Evolutionary conservation across 1,139 yeast genomes (phyloP).

Genomic region (Zhuliangozyma parablackwelliae): DNA sequence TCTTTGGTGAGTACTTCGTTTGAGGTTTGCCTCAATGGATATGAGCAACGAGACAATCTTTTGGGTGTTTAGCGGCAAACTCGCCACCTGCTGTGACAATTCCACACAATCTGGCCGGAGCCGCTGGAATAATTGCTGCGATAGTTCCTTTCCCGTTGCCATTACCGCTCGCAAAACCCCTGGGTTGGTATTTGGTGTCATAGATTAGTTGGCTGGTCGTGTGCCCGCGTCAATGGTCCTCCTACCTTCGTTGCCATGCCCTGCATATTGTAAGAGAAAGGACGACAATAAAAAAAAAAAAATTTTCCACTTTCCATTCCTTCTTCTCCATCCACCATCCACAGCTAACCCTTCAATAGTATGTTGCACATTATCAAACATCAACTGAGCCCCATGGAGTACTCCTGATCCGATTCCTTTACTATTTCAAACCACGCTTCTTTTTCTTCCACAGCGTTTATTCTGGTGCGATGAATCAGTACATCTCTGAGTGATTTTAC

Average conservation of each 20-base stretch:
- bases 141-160: constrained; percentile 13
- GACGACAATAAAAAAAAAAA: not conserved
- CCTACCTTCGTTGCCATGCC: not conserved
- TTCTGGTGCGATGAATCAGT: constrained; percentile 4
- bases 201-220: too few species aligned
- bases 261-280: not conserved
- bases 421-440: not conserved
- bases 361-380: too few species aligned
- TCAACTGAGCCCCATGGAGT: not conserved
- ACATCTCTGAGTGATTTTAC: constrained; percentile 6
- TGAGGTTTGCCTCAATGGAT: constrained; percentile 12
- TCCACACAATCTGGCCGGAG: constrained; percentile 34
- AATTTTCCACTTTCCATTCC: not conserved
- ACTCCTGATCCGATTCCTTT: constrained; percentile 3
- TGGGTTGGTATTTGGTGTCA: too few species aligned
- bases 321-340: not conserved
- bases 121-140: constrained; percentile 26
- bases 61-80: constrained; percentile 11
- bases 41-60: constrained; percentile 8
- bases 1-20: not conserved
- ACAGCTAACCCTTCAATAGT: not conserved
- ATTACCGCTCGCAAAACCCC: too few species aligned
- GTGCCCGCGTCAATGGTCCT: too few species aligned
- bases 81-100: constrained; percentile 20
- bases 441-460: too few species aligned